Percentiles rank a stretch among this genome's conserved stretches.
Conservation (phyloP, 768 basidiomycete species). For the Phanerochaete sordida region DNA sequence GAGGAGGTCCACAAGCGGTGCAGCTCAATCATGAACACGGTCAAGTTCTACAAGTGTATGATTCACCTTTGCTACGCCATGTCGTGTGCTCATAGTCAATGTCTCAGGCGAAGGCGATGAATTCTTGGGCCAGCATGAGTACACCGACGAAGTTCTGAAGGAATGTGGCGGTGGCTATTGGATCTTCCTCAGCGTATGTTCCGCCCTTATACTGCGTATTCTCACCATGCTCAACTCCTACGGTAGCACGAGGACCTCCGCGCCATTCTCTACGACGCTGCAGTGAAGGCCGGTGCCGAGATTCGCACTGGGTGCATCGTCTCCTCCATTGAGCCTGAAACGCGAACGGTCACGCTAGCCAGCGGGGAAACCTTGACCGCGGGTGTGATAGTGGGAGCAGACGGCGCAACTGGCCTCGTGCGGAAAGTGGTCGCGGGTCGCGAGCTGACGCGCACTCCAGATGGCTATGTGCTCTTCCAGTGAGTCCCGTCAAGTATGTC, state of each 20-base stretch:
- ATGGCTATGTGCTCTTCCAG: conserved; percentile 25
- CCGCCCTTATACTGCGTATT: background rate
- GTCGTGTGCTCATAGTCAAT: background rate
- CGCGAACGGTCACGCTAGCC: conserved; percentile 23
- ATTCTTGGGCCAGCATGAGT: conserved; percentile 40
- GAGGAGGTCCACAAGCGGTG: conserved; percentile 21
- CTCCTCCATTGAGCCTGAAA: conserved; percentile 17
- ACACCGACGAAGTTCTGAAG: conserved; percentile 43
- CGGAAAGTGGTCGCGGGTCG: conserved; percentile 15
- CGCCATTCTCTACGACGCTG: conserved; percentile 28
- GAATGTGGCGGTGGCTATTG: conserved; percentile 45
- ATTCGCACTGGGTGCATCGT: conserved; percentile 27
- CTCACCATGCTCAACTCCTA: background rate
- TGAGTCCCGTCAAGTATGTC: conserved; percentile 12
- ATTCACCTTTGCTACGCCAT: too few species aligned
- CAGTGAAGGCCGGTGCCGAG: conserved; percentile 23
- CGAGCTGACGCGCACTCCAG: conserved; percentile 7
- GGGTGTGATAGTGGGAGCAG: conserved; percentile 36
- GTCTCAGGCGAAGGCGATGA: conserved; percentile 40
- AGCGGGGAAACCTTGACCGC: conserved; percentile 28
- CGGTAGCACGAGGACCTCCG: conserved; percentile 31
- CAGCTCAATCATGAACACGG: conserved; percentile 11
- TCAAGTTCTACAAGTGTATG: conserved; percentile 25
- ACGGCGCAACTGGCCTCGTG: conserved; percentile 26
- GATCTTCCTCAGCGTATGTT: conserved; percentile 44